Evolutionary conservation across 208 protist genomes (phyloP).

Genomic region (Wallacemonas sp.): DNA sequence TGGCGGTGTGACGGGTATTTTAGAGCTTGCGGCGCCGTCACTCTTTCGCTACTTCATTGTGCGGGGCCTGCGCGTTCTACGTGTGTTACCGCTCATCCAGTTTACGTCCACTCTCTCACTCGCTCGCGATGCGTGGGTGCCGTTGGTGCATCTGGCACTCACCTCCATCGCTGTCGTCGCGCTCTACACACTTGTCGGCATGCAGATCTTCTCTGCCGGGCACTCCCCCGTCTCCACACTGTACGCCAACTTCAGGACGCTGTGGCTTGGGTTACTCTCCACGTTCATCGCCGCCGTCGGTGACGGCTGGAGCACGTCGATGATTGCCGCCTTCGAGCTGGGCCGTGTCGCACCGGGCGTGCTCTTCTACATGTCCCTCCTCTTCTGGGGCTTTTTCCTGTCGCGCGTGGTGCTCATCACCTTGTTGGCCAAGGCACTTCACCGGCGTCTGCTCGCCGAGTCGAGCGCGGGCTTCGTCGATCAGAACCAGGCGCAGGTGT

Average conservation of each 20-base stretch:
- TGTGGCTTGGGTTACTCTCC: conserved; percentile 49
- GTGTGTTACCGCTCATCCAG: conserved; percentile 41
- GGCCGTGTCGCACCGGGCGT: conserved; percentile 30
- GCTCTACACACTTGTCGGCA: conserved; percentile 56
- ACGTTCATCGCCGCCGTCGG: conserved; percentile 53
- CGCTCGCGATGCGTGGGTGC: neutral
- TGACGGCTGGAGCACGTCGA: conserved; percentile 36
- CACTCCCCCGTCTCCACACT: neutral
- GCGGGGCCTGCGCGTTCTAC: conserved; percentile 31
- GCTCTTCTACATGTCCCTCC: conserved; percentile 44
- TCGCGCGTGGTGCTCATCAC: conserved; percentile 19
- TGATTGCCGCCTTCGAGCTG: conserved; percentile 27
- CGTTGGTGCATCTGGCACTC: conserved; percentile 26
- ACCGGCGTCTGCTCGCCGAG: neutral
- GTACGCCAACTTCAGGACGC: conserved; percentile 46
- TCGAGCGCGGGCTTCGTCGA: too few relatives aligned
- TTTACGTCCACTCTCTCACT: conserved; percentile 14
- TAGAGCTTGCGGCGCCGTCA: conserved; percentile 29
- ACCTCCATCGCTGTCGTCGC: conserved; percentile 25
- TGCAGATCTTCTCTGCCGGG: conserved; percentile 49
- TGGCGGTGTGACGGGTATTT: conserved; percentile 35
- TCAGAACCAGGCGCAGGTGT: too few relatives aligned
- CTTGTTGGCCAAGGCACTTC: conserved; percentile 1
- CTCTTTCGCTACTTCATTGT: conserved; percentile 27
- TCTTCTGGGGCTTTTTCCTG: conserved; percentile 23